These are phyloP conservation scores for Bruguiera sexangula DNA, from an alignment of 345 rosid genomes.

Conservation along the genomic window DNA sequence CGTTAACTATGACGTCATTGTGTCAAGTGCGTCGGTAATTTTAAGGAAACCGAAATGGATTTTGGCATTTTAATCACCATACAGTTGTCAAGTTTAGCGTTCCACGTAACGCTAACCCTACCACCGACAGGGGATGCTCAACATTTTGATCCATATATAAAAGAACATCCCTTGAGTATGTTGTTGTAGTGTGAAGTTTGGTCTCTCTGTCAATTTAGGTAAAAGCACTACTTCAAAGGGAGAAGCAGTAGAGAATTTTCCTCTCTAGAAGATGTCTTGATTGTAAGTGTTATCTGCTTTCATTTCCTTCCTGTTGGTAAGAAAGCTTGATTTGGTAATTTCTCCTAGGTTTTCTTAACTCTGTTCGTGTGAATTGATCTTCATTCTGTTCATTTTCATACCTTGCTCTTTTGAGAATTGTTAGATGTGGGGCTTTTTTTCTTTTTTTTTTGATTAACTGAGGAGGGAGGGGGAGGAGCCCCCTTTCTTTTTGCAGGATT, in stretches of 20 bases:
- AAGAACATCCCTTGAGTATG: neutral
- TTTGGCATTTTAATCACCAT: constrained; percentile 16
- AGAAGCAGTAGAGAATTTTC: constrained; percentile 10
- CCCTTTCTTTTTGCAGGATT: no score
- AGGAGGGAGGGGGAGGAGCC: no score
- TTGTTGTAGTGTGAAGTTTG: neutral
- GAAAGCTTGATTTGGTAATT: constrained; percentile 6
- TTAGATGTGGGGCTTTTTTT: no score
- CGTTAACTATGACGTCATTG: constrained; percentile 10
- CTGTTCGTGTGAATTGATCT: no score
- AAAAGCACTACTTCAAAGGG: constrained; percentile 1
- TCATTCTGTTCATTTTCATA: no score
- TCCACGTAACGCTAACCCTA: constrained; percentile 15
- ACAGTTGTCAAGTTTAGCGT: constrained; percentile 28
- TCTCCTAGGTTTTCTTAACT: constrained; percentile 2
- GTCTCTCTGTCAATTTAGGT: constrained; percentile 10
- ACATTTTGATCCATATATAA: constrained; percentile 7
- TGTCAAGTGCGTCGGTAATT: constrained; percentile 19
- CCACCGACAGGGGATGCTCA: constrained; percentile 9
- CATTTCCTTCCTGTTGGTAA: constrained; percentile 11
- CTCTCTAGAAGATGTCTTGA: constrained; percentile 5
- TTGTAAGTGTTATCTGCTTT: neutral
- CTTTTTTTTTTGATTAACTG: no score
- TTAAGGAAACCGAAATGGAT: constrained; percentile 11
- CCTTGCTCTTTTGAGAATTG: no score